Conservation (phyloP, 352 stramenopile species). For the Phytophthora pinifolia region DNA sequence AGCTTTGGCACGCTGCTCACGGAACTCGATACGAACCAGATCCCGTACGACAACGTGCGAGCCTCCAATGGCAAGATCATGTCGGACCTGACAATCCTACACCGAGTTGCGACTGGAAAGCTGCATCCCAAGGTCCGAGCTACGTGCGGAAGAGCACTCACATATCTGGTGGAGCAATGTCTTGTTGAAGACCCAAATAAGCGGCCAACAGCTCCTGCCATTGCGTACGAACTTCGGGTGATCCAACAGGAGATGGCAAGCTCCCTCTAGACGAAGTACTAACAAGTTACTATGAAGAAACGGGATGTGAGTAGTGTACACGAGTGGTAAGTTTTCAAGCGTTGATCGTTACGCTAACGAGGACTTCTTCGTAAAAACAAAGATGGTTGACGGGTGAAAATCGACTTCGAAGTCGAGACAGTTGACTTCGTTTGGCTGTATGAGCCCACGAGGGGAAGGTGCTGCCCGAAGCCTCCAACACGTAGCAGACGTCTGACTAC, state of each 20-base stretch:
- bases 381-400: too few relatives aligned
- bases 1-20: constrained; percentile 44
- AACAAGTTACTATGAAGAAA: too few relatives aligned
- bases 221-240: constrained; percentile 15
- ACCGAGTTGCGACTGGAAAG: constrained; percentile 38
- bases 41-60: constrained; percentile 32
- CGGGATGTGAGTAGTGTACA: too few relatives aligned
- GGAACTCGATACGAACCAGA: constrained; percentile 43
- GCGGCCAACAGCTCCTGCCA: constrained; percentile 4
- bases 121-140: constrained; percentile 15
- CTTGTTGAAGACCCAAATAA: constrained; percentile 3
- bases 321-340: too few relatives aligned
- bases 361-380: too few relatives aligned
- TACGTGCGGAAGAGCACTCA: constrained; percentile 1
- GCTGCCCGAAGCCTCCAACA: too few relatives aligned
- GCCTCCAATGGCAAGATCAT: constrained; percentile 34
- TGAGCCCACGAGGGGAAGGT: too few relatives aligned
- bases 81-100: constrained; percentile 46
- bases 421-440: too few relatives aligned
- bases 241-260: constrained; percentile 14
- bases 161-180: constrained; percentile 9
- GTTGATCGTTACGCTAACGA: too few relatives aligned
- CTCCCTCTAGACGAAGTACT: too few relatives aligned
- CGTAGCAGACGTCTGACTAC: too few relatives aligned
- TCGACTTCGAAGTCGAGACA: too few relatives aligned